A percentile compares a stretch with the other conserved stretches of the same genome.
Conservation (phyloP, 768 basidiomycete species). For the Tylopilus cervinicoccineus region DNA sequence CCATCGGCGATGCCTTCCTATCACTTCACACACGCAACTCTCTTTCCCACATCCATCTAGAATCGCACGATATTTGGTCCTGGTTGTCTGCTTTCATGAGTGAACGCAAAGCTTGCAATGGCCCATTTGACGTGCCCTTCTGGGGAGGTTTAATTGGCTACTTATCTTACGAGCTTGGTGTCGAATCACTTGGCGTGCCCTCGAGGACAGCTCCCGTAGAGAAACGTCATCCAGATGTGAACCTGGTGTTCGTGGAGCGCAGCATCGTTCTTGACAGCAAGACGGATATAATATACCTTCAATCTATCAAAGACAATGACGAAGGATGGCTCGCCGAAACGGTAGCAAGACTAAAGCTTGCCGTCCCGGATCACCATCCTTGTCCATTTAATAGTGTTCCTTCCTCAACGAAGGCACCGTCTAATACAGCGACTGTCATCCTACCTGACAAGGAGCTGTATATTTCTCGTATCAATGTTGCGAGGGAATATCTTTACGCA, state of each 20-base stretch:
- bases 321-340: conserved; percentile 56
- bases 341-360: conserved; percentile 14
- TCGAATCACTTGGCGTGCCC: conserved; percentile 48
- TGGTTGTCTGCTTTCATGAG: conserved; percentile 75
- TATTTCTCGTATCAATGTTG: conserved; percentile 60
- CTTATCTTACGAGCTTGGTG: conserved; percentile 77
- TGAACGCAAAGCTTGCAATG: conserved; percentile 42
- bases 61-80: conserved; percentile 59
- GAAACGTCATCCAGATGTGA: conserved; percentile 62
- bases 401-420: conserved; percentile 25
- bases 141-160: conserved; percentile 83
- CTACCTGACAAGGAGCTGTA: conserved; percentile 61
- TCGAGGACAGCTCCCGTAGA: conserved; percentile 27
- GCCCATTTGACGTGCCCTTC: conserved; percentile 58
- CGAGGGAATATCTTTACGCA: conserved; percentile 69
- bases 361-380: conserved; percentile 10
- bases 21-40: conserved; percentile 39
- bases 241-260: conserved; percentile 73
- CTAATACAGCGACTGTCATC: conserved; percentile 33
- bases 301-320: conserved; percentile 60
- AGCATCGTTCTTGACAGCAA: conserved; percentile 64
- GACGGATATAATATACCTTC: conserved; percentile 51
- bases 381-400: conserved; percentile 11
- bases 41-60: conserved; percentile 40
- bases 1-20: conserved; percentile 46